A percentile compares a stretch with the other conserved stretches of the same genome.
These are phyloP conservation scores for Suillus variegatus DNA, from an alignment of 768 basidiomycete genomes.

Conservation along the genomic window DNA sequence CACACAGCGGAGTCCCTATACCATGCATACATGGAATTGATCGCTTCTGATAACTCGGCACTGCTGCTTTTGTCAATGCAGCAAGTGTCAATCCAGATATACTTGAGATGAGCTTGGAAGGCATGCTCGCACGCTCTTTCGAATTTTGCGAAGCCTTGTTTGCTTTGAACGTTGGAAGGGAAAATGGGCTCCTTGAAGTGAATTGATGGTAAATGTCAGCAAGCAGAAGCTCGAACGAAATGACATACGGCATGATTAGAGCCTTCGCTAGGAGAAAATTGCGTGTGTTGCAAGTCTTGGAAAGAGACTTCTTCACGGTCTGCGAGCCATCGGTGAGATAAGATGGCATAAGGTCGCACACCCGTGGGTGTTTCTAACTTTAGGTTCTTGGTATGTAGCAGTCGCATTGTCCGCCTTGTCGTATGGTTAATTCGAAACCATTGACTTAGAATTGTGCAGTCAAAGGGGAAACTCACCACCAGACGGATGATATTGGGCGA, in stretches of 20 bases:
- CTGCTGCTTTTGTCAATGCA: constrained; percentile 24
- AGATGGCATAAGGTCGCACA: constrained; percentile 5
- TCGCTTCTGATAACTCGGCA: constrained; percentile 21
- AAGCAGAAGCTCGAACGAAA: neutral
- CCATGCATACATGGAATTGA: constrained; percentile 23
- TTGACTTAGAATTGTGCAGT: neutral
- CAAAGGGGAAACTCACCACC: neutral
- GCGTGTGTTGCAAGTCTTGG: constrained; percentile 8
- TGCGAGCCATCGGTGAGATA: constrained; percentile 8
- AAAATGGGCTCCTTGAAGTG: neutral
- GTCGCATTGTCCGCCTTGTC: neutral
- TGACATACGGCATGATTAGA: neutral
- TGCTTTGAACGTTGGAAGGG: neutral
- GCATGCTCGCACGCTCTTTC: constrained; percentile 4
- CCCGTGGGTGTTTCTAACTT: neutral
- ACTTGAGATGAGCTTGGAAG: constrained; percentile 4
- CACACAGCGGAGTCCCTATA: constrained; percentile 18
- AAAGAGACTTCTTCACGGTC: constrained; percentile 8
- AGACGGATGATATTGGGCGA: neutral
- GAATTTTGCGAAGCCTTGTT: constrained; percentile 10
- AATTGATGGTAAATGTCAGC: neutral
- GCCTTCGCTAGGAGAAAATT: neutral
- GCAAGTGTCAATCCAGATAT: constrained; percentile 20
- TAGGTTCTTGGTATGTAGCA: neutral
- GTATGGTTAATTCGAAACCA: neutral